These are phyloP conservation scores for Camelina neglecta DNA, from an alignment of 345 rosid genomes.

Conservation along the genomic window DNA sequence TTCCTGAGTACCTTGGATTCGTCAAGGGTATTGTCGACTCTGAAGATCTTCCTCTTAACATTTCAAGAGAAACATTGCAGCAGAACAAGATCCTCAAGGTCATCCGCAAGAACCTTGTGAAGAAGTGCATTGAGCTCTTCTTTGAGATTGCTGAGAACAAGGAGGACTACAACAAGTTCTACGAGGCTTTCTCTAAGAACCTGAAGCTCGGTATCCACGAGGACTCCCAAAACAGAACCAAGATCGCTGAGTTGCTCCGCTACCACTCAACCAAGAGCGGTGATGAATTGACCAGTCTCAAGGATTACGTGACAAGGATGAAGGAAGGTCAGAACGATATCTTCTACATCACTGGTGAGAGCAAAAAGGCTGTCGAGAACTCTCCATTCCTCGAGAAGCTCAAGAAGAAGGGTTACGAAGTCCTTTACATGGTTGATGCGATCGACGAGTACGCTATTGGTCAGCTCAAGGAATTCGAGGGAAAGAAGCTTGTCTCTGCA, in stretches of 20 bases:
- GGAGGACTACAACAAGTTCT: constrained; percentile 93
- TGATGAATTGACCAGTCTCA: constrained; percentile 83
- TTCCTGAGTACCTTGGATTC: constrained; percentile 86
- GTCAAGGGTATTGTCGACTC: constrained; percentile 94
- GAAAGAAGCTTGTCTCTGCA: not conserved
- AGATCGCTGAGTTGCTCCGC: constrained; percentile 80
- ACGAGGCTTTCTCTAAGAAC: constrained; percentile 88
- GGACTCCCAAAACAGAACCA: constrained; percentile 76
- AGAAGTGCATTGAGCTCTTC: constrained; percentile 91
- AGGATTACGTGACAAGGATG: constrained; percentile 95
- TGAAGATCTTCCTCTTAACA: constrained; percentile 90
- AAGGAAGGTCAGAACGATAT: constrained; percentile 88
- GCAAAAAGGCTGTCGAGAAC: constrained; percentile 93
- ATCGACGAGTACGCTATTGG: constrained; percentile 87
- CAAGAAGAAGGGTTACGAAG: constrained; percentile 88
- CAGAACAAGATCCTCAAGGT: constrained; percentile 96
- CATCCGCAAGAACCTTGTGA: constrained; percentile 87
- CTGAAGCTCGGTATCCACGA: constrained; percentile 89
- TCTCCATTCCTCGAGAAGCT: constrained; percentile 95
- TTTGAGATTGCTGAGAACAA: constrained; percentile 93
- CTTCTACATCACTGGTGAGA: constrained; percentile 89
- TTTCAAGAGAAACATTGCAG: constrained; percentile 80
- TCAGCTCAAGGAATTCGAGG: constrained; percentile 88
- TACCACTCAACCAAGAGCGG: constrained; percentile 97
- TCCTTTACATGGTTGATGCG: constrained; percentile 84